phyloP scores from a whole-genome alignment of 805 yeast species.

The Naumovozyma baii region DNA sequence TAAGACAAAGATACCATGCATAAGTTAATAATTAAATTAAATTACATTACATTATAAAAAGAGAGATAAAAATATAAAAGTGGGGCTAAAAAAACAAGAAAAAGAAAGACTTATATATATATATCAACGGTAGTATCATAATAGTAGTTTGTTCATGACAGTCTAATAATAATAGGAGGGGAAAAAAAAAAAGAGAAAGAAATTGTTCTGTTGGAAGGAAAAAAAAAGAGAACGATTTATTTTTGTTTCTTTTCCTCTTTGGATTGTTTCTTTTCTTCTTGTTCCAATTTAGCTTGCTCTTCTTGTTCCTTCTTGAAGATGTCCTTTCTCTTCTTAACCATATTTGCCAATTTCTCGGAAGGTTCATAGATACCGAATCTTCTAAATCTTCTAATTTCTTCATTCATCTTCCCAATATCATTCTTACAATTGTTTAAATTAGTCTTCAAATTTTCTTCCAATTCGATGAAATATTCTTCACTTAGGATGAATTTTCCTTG shows the following conservation, averaged over 20 bases:
- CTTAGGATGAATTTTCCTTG: constrained; percentile 42
- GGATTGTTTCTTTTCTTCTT: constrained; percentile 10
- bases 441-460: constrained; percentile 40
- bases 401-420: constrained; percentile 31
- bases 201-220: not conserved
- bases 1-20: no score
- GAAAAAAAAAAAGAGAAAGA: not conserved
- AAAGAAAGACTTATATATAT: not conserved
- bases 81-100: not conserved
- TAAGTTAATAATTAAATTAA: no score
- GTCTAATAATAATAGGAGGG: not conserved
- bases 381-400: constrained; percentile 52
- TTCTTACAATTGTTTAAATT: constrained; percentile 28
- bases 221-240: not conserved
- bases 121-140: not conserved
- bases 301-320: constrained; percentile 6
- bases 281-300: constrained; percentile 4
- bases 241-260: constrained; percentile 3
- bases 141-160: no score
- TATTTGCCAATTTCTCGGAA: constrained; percentile 27
- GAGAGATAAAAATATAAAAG: not conserved
- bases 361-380: constrained; percentile 52
- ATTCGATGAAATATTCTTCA: constrained; percentile 45
- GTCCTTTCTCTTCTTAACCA: constrained; percentile 23
- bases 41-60: not conserved